A percentile compares a stretch with the other conserved stretches of the same genome.
Evolutionary conservation across 2,329 filamentous ascomycete genomes (phyloP).

Genomic region (Alternaria panax): DNA sequence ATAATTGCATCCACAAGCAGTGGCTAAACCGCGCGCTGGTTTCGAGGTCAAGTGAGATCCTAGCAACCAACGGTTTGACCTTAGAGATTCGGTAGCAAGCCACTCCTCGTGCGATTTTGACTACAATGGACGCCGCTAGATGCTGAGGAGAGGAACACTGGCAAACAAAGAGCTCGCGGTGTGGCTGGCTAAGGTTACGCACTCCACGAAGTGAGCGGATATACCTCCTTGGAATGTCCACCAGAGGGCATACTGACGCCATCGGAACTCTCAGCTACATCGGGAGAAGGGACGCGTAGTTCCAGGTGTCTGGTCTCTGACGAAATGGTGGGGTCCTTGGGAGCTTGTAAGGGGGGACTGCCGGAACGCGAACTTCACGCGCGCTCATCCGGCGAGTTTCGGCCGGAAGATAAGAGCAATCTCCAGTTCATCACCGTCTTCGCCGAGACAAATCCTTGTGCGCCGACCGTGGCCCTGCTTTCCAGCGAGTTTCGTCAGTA

Average conservation of each 20-base stretch:
- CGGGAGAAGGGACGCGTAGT: slow-evolving; percentile 27
- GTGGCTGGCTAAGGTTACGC: too few relatives aligned
- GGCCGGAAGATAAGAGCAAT: slow-evolving; percentile 21
- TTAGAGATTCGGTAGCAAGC: too few relatives aligned
- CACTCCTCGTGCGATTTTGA: too few relatives aligned
- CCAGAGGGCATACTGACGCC: background rate
- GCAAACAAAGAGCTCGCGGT: too few relatives aligned
- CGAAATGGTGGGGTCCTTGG: background rate
- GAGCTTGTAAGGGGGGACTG: background rate
- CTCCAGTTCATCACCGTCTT: slow-evolving; percentile 16
- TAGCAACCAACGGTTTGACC: too few relatives aligned
- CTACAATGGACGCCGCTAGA: too few relatives aligned
- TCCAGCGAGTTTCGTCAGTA: slow-evolving; percentile 25
- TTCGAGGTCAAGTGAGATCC: too few relatives aligned
- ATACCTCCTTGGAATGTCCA: background rate
- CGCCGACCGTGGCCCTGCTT: slow-evolving; percentile 20
- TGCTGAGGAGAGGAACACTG: too few relatives aligned
- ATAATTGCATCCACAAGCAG: too few relatives aligned
- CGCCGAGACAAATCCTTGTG: slow-evolving; percentile 18
- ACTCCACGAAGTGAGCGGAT: too few relatives aligned
- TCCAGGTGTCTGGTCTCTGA: background rate
- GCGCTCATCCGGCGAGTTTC: slow-evolving; percentile 17
- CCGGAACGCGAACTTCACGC: slow-evolving; percentile 22
- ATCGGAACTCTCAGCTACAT: slow-evolving; percentile 17
- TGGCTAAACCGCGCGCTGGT: too few relatives aligned